Evolutionary conservation across 345 rosid genomes (phyloP), one percentile per base, ranked within the genome.

Genomic region (Populus simonii): DNA sequence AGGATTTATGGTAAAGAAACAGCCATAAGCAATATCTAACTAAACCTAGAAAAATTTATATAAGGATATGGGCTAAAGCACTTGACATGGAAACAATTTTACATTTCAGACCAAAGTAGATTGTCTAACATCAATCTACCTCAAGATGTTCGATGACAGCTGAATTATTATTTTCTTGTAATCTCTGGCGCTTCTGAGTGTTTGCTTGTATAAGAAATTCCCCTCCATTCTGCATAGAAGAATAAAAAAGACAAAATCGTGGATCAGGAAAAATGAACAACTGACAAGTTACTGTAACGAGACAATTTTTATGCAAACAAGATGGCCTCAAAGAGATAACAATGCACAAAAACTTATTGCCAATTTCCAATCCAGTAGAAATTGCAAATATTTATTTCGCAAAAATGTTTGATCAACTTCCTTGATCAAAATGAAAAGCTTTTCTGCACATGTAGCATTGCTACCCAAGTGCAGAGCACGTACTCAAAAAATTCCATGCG

Each of bases 141-240:
- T 92, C 97, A 49, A 83, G 83, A 80, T 63, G 87, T 79, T 92
- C 90, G 74, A 85, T 83, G 81, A 75, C 83, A 79, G 80, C 23
- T 25, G 87, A 75, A 83, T 73, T 82, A 76, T 85, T 89, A 78
- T 88, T 88, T 71, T 83, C 92, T 80, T 87, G 87, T 79, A 90
- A 78, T 85, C 90, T 94, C 69, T 83, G 93, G 25, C 98, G 94
- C 86, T 96, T 96, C 70, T 86, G 90, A 68, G 90, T 94, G 72
- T 94, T 94, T 59, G 98, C 97, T 86, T 88, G 97, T 86, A 96
- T 96, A 16, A 91, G 91, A 84, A 92, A 96, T 79, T 90, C 98
- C 67, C 90, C 97, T 27, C 88, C 89, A 82, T 84, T 85, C 99
- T 96, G 90, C 25, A 53, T 12, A 70, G 69, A 81, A n/a, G 36